Conservation (phyloP, 257 asterid species). For the Rehmannia glutinosa region DNA sequence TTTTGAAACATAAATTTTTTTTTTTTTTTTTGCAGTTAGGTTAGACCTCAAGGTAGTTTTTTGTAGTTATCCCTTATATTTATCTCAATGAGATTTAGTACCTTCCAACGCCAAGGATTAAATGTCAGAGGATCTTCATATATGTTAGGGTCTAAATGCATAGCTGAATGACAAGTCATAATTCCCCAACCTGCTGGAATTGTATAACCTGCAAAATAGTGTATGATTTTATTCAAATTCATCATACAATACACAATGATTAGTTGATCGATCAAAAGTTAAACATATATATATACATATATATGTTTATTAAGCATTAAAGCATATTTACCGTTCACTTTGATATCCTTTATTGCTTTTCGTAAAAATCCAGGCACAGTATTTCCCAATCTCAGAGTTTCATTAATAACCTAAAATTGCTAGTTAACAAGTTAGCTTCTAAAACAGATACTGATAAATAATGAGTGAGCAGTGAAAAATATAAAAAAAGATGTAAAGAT, state of each 20-base stretch:
- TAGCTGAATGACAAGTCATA: slow-evolving; percentile 16
- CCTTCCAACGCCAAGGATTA: slow-evolving; percentile 32
- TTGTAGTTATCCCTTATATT: too few species aligned
- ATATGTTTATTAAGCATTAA: not conserved
- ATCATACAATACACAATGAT: too few species aligned
- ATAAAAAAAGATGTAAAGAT: not conserved
- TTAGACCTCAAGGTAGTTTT: too few species aligned
- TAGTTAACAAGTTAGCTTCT: not conserved
- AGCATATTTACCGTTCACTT: not conserved
- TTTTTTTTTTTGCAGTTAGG: too few species aligned
- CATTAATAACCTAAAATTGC: slow-evolving; percentile 19
- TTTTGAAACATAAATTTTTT: too few species aligned
- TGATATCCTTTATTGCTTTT: slow-evolving; percentile 18
- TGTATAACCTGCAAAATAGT: slow-evolving; percentile 22
- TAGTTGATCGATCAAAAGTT: not conserved
- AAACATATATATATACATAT: not conserved
- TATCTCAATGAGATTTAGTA: not conserved
- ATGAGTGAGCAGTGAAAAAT: not conserved
- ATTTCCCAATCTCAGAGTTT: slow-evolving; percentile 19
- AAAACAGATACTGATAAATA: too few species aligned
- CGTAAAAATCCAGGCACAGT: slow-evolving; percentile 22
- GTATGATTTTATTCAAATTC: too few species aligned
- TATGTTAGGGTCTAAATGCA: slow-evolving; percentile 10
- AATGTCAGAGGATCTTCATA: slow-evolving; percentile 19
- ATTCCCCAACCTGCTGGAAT: slow-evolving; percentile 22